Percentiles rank a stretch among this genome's conserved stretches.
Conservation (phyloP, 768 basidiomycete genomes). For the Stropharia rugosoannulata region DNA sequence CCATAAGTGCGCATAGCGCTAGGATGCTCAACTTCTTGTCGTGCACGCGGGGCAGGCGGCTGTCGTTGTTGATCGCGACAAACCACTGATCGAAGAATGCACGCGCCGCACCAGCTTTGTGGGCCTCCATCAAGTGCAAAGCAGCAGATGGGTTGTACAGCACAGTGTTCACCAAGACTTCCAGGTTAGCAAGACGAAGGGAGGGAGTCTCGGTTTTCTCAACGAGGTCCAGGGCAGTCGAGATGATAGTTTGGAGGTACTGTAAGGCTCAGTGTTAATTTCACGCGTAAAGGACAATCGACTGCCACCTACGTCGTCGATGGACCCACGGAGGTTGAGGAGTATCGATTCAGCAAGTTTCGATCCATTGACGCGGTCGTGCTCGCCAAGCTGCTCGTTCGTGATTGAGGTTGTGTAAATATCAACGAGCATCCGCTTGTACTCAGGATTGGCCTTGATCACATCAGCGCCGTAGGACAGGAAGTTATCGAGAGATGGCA, state of each 20-base stretch:
- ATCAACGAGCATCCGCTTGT: slow-evolving; percentile 78
- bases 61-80: slow-evolving; percentile 58
- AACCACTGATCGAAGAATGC: slow-evolving; percentile 90
- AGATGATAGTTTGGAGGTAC: slow-evolving; percentile 66
- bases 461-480: slow-evolving; percentile 79
- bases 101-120: slow-evolving; percentile 58
- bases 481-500: slow-evolving; percentile 86
- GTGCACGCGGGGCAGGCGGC: slow-evolving; percentile 77
- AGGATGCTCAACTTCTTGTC: slow-evolving; percentile 85
- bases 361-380: slow-evolving; percentile 80
- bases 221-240: slow-evolving; percentile 55
- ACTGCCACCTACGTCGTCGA: slow-evolving; percentile 68
- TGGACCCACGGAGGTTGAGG: slow-evolving; percentile 72
- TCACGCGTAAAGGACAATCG: background rate
- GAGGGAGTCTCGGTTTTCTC: slow-evolving; percentile 62
- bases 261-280: slow-evolving; percentile 23
- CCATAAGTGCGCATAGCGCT: slow-evolving; percentile 74
- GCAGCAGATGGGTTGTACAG: slow-evolving; percentile 82
- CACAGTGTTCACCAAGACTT: slow-evolving; percentile 80
- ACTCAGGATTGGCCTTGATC: slow-evolving; percentile 71
- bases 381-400: slow-evolving; percentile 74
- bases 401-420: slow-evolving; percentile 78
- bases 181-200: slow-evolving; percentile 75
- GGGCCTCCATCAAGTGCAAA: slow-evolving; percentile 69
- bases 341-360: slow-evolving; percentile 83